Conservation (phyloP, 805 yeast genomes). For the Monosporozyma servazzii region DNA sequence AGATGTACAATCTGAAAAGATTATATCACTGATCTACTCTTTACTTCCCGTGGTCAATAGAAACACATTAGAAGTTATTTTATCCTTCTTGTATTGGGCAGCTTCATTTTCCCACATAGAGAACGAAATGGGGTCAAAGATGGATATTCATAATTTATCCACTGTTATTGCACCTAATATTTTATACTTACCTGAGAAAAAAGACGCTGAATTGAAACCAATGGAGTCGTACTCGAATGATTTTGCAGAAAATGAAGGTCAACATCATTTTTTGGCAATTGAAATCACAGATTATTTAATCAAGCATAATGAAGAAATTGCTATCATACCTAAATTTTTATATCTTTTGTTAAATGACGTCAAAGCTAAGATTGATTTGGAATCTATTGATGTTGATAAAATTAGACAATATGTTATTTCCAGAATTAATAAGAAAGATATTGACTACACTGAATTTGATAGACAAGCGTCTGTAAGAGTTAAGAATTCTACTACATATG, state of each 20-base stretch:
- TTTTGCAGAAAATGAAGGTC: slow-evolving; percentile 42
- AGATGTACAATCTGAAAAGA: slow-evolving; percentile 40
- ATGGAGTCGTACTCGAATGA: slow-evolving; percentile 29
- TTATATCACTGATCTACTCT: slow-evolving; percentile 54
- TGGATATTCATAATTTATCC: slow-evolving; percentile 92
- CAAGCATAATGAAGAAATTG: slow-evolving; percentile 68
- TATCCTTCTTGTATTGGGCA: slow-evolving; percentile 87
- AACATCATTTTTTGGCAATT: slow-evolving; percentile 77
- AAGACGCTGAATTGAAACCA: slow-evolving; percentile 17
- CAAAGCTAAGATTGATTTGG: slow-evolving; percentile 6
- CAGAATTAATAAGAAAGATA: slow-evolving; percentile 8
- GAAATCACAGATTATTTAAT: slow-evolving; percentile 83
- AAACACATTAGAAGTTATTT: slow-evolving; percentile 75
- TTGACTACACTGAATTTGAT: slow-evolving; percentile 24
- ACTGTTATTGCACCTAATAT: slow-evolving; percentile 94
- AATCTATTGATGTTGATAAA: slow-evolving; percentile 10
- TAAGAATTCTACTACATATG: slow-evolving; percentile 20
- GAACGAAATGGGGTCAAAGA: slow-evolving; percentile 83
- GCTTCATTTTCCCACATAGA: slow-evolving; percentile 91
- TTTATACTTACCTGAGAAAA: slow-evolving; percentile 37
- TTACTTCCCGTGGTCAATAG: slow-evolving; percentile 75
- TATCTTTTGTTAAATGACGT: slow-evolving; percentile 37
- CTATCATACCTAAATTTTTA: slow-evolving; percentile 65
- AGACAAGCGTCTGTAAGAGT: slow-evolving; percentile 16
- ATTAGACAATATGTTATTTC: slow-evolving; percentile 13